phyloP scores from a whole-genome alignment of 129 eudicot genomes.

The Helianthus tuberosus region DNA sequence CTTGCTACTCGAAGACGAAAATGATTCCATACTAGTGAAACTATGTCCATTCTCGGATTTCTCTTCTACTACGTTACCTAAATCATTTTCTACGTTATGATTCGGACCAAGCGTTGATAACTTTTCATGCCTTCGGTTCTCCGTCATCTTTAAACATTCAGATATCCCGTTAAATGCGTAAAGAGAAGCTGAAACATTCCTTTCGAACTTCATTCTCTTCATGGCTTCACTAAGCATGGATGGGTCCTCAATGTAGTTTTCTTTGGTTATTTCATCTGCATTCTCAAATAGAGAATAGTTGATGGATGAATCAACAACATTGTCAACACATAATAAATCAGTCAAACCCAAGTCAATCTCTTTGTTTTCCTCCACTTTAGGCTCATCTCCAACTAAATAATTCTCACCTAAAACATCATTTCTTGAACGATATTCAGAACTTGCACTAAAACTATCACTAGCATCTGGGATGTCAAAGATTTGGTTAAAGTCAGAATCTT shows the following conservation, averaged over 20 bases:
- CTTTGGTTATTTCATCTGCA: slow-evolving; percentile 51
- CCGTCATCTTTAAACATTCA: slow-evolving; percentile 42
- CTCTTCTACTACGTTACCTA: background rate
- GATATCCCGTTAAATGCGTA: slow-evolving; percentile 57
- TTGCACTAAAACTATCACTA: slow-evolving; percentile 31
- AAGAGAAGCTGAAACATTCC: slow-evolving; percentile 51
- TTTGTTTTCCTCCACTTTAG: slow-evolving; percentile 28
- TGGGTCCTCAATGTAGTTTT: slow-evolving; percentile 33
- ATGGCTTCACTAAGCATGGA: slow-evolving; percentile 44
- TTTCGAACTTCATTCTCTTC: slow-evolving; percentile 51
- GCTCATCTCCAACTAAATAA: slow-evolving; percentile 28
- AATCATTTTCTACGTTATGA: slow-evolving; percentile 22
- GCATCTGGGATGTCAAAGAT: slow-evolving; percentile 33
- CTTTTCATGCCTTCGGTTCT: slow-evolving; percentile 21
- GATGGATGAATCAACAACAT: slow-evolving; percentile 21
- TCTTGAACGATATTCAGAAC: slow-evolving; percentile 22
- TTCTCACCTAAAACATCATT: slow-evolving; percentile 19
- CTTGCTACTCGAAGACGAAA: slow-evolving; percentile 40
- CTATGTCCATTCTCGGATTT: slow-evolving; percentile 9
- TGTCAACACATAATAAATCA: slow-evolving; percentile 44
- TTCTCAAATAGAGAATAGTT: slow-evolving; percentile 44
- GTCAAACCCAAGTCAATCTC: slow-evolving; percentile 29
- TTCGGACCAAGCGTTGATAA: slow-evolving; percentile 27
- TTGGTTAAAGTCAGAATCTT: slow-evolving; percentile 28
- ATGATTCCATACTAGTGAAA: slow-evolving; percentile 24